These are phyloP conservation scores for Xylaria cubensis DNA, from an alignment of 495 filamentous ascomycete genomes.

Conservation along the genomic window DNA sequence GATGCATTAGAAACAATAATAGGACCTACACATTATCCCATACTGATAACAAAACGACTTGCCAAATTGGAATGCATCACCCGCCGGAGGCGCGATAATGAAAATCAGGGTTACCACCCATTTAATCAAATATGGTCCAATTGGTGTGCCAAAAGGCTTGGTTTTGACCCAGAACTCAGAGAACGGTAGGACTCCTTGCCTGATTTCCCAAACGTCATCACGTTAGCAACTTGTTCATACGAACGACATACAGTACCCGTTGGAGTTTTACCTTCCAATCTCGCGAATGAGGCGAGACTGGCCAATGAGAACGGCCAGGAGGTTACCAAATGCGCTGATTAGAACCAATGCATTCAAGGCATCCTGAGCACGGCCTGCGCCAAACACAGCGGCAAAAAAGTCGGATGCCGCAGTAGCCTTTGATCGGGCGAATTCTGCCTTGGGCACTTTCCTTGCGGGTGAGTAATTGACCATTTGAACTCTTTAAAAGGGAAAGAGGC, in stretches of 20 bases:
- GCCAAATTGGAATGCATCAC: constrained; percentile 71
- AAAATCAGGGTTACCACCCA: constrained; percentile 66
- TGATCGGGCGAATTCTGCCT: constrained; percentile 57
- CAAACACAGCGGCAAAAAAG: constrained; percentile 69
- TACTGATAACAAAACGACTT: constrained; percentile 5
- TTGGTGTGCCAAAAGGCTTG: constrained; percentile 66
- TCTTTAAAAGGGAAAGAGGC: neutral
- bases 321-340: constrained; percentile 68
- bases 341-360: constrained; percentile 68
- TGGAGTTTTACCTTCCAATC: constrained; percentile 53
- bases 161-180: constrained; percentile 69
- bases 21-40: neutral
- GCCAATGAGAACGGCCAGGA: constrained; percentile 65
- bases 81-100: constrained; percentile 70
- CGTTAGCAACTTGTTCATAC: constrained; percentile 5
- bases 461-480: constrained; percentile 8
- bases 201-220: constrained; percentile 28
- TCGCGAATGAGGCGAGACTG: constrained; percentile 66
- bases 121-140: constrained; percentile 65
- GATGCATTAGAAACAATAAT: neutral
- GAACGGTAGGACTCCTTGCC: constrained; percentile 71
- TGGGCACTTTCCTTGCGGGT: constrained; percentile 48
- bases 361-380: constrained; percentile 53
- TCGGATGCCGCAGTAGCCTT: constrained; percentile 62
- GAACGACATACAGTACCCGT: neutral